phyloP scores from a whole-genome alignment of 2,329 filamentous ascomycete genomes.

The Alternaria dauci region DNA sequence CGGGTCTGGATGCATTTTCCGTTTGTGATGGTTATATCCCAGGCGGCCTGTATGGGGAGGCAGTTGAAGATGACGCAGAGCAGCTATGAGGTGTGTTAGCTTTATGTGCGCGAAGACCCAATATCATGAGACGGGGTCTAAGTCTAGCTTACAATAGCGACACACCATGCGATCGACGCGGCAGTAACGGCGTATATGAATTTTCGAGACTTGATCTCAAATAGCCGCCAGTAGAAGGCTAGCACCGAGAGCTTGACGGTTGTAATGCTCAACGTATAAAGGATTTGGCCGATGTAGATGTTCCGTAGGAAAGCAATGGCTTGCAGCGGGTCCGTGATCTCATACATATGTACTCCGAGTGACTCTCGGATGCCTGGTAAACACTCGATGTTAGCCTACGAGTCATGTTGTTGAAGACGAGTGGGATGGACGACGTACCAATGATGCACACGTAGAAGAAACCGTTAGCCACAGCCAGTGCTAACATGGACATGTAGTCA shows the following conservation, averaged over 20 bases:
- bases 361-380: conserved; percentile 25
- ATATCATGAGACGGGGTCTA: too few species aligned
- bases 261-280: conserved; percentile 29
- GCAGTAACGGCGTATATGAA: conserved; percentile 19
- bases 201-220: conserved; percentile 25
- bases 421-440: conserved; percentile 17
- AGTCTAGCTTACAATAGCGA: conserved; percentile 22
- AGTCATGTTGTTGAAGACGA: background rate
- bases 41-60: conserved; percentile 27
- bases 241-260: conserved; percentile 35
- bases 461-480: conserved; percentile 26
- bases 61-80: conserved; percentile 32
- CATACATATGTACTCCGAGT: conserved; percentile 23
- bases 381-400: background rate
- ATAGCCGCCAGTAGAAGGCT: conserved; percentile 39
- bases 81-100: conserved; percentile 16
- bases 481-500: conserved; percentile 27
- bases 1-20: conserved; percentile 31
- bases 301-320: conserved; percentile 25
- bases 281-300: conserved; percentile 29
- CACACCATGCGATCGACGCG: conserved; percentile 29
- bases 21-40: conserved; percentile 30
- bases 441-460: conserved; percentile 32
- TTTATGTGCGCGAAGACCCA: background rate
- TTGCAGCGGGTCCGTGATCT: conserved; percentile 12